phyloP scores from a whole-genome alignment of 192 early-diverging fungal species.

The Backusella australiensis region DNA sequence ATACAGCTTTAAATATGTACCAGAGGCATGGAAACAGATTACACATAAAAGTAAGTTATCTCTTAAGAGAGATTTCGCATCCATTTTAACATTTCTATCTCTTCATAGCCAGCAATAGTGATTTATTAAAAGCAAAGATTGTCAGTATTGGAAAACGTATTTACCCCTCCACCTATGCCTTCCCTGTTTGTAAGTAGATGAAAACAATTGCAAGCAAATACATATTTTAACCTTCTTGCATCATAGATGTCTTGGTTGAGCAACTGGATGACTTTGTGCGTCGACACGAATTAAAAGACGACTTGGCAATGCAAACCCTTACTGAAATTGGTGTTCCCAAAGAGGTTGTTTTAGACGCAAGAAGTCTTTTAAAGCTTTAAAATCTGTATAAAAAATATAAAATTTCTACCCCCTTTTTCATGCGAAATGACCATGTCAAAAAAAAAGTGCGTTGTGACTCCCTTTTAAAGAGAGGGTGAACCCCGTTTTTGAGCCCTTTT shows the following conservation, averaged over 20 bases:
- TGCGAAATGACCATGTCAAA: neutral
- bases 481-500: neutral
- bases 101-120: neutral
- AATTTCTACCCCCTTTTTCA: neutral
- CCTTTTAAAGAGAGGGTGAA: neutral
- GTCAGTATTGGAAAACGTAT: neutral
- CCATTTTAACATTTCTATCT: neutral
- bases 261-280: neutral
- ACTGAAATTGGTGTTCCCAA: neutral
- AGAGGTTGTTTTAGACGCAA: neutral
- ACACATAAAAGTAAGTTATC: neutral
- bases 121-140: neutral
- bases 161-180: neutral
- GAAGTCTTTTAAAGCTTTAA: neutral
- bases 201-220: neutral
- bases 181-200: slow-evolving; percentile 13
- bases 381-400: neutral
- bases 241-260: neutral
- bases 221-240: neutral
- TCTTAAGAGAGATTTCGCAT: neutral
- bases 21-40: neutral
- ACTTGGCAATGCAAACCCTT: neutral
- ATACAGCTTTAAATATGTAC: neutral
- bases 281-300: neutral
- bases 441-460: neutral